phyloP scores from a whole-genome alignment of 2,329 filamentous ascomycete species.

The Botrytis medusae region DNA sequence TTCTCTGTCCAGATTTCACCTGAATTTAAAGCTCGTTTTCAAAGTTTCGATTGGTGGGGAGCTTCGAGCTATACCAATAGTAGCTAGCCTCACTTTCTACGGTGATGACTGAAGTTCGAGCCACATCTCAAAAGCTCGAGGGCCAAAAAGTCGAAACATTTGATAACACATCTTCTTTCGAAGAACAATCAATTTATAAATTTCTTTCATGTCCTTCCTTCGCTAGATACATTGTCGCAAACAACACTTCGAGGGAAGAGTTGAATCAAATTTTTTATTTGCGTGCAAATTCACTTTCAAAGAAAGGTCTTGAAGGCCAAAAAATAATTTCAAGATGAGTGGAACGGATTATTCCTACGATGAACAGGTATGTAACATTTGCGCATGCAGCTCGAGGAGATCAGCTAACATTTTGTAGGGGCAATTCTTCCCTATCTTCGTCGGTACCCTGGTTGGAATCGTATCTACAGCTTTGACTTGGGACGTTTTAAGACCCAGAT shows the following conservation, averaged over 20 bases:
- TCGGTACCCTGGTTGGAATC: conserved; percentile 84
- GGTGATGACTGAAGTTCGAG: conserved; percentile 10
- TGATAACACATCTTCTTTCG: conserved; percentile 7
- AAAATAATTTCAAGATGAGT: conserved; percentile 38
- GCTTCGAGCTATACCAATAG: not conserved
- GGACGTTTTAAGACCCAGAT: conserved; percentile 76
- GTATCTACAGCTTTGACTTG: conserved; percentile 90
- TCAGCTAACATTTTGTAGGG: conserved; percentile 53
- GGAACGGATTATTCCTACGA: conserved; percentile 92
- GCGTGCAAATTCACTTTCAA: conserved; percentile 29
- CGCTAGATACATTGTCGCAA: not conserved
- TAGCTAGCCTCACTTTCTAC: not conserved
- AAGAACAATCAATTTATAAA: not conserved
- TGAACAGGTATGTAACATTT: conserved; percentile 63
- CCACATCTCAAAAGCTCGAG: conserved; percentile 21
- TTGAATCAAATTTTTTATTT: conserved; percentile 15
- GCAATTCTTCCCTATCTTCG: conserved; percentile 99
- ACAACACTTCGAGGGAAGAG: not conserved
- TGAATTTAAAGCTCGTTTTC: not conserved
- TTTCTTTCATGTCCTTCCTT: conserved; percentile 20
- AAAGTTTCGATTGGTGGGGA: conserved; percentile 4
- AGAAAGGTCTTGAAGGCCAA: conserved; percentile 32
- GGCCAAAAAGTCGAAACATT: conserved; percentile 13
- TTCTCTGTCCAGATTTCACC: conserved; percentile 23
- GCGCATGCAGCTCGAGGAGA: not conserved